A percentile compares a stretch with the other conserved stretches of the same genome.
phyloP scores from a whole-genome alignment of 2,329 filamentous ascomycete genomes.

The Zymoseptoria passerinii region DNA sequence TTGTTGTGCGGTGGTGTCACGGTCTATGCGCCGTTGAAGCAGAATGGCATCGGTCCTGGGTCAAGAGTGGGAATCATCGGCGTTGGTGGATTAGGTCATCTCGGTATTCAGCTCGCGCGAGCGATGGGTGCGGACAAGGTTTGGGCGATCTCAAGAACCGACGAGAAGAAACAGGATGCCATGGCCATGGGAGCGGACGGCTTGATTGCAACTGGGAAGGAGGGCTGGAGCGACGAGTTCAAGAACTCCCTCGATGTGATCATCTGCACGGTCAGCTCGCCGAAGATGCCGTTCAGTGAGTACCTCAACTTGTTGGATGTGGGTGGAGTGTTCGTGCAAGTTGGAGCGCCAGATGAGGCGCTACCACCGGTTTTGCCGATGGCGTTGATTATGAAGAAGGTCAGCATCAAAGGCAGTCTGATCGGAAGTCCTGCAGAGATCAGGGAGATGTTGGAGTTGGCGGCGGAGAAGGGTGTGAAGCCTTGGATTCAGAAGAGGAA shows the following conservation, averaged over 20 bases:
- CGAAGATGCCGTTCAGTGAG: constrained; percentile 53
- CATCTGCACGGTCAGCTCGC: constrained; percentile 49
- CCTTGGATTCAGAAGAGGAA: constrained; percentile 55
- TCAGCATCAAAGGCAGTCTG: constrained; percentile 36
- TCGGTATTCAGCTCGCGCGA: constrained; percentile 61
- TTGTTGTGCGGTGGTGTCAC: constrained; percentile 74
- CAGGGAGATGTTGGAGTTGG: constrained; percentile 53
- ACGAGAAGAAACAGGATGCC: constrained; percentile 52
- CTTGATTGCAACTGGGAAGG: constrained; percentile 49
- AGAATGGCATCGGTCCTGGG: constrained; percentile 60
- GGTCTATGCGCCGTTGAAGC: constrained; percentile 58
- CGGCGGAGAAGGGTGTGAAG: constrained; percentile 49
- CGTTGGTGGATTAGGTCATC: constrained; percentile 54
- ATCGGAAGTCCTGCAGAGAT: constrained; percentile 51
- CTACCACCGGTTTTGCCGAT: constrained; percentile 49
- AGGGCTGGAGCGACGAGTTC: constrained; percentile 52
- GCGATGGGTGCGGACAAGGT: constrained; percentile 61
- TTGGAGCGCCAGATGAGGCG: constrained; percentile 55
- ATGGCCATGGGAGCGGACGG: constrained; percentile 53
- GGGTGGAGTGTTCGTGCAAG: constrained; percentile 56
- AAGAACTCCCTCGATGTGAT: constrained; percentile 49
- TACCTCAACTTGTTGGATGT: constrained; percentile 50
- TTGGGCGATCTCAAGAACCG: constrained; percentile 57
- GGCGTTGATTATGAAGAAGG: constrained; percentile 49
- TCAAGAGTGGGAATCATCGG: constrained; percentile 65